Evolutionary conservation across 2,329 filamentous ascomycete genomes (phyloP), one percentile per base, ranked within the genome.

Genomic region (Talaromyces atroroseus): DNA sequence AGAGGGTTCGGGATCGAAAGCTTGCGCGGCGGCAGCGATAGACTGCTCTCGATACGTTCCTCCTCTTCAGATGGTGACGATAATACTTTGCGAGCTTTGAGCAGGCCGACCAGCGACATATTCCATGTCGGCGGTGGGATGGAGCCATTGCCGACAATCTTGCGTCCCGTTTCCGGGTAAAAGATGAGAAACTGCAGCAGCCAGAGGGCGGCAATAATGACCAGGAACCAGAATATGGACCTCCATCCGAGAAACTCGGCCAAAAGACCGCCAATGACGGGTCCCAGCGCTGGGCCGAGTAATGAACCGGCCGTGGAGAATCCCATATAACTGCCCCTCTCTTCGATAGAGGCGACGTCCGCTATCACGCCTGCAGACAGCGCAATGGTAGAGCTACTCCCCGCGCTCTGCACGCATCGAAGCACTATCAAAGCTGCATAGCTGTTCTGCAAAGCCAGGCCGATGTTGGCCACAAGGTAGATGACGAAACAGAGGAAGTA

Each of bases 401-500:
- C 71, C 2, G 66, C 63, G 6, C 66, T 68, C 57, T 74, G 72
- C 6, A 74, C 20, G 50, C 68, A 71, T n/a, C 72, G 65, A 6
- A 75, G 61, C 0, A 71, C 62, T 46, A 75, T 62, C 6, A 75
- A 58, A 1, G 71, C 67, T 1, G 66, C 56, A 49, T 68, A 74
- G 50, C 59, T 67, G 40, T 64, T 59, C 56, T 74, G 70, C 14
- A 75, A 36, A 1, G 73, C 71, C 3, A 75, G 63, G 1, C 72
- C 73, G 23, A 75, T 65, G 56, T 74, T 74, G 12, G 72, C 70
- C 8, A 64, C 64, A n/a, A 74, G 57, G 44, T 71, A 75, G 47
- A 72, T 79, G 48, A 71, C 59, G 56, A 86, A 82, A 23, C 78
- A 77, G 26, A 78, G 62, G 16, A 81, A 64, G 63, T 80, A 81